phyloP scores from a whole-genome alignment of 768 basidiomycete species.

The Boletales sp. region DNA sequence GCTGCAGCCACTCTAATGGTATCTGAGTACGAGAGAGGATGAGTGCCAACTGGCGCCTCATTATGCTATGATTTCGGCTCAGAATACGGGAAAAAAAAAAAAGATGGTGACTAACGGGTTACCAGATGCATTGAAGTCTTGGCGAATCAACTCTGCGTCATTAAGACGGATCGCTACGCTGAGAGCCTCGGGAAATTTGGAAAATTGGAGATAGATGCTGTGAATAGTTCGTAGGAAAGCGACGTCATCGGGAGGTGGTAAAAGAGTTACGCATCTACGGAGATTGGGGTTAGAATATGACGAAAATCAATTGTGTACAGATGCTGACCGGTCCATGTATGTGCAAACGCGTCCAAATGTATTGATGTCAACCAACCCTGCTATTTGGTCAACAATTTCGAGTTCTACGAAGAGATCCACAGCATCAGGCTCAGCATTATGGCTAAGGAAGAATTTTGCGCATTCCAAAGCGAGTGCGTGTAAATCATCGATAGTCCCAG shows the following conservation, averaged over 20 bases:
- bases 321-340: conserved; percentile 87
- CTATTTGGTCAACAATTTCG: conserved; percentile 81
- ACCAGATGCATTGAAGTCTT: conserved; percentile 86
- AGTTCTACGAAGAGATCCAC: conserved; percentile 93
- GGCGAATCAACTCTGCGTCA: conserved; percentile 72
- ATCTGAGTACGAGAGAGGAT: conserved; percentile 90
- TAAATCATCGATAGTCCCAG: conserved; percentile 70
- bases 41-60: conserved; percentile 95
- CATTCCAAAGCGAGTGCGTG: conserved; percentile 76
- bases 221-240: conserved; percentile 88
- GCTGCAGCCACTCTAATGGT: conserved; percentile 84
- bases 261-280: conserved; percentile 76
- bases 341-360: conserved; percentile 87
- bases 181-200: conserved; percentile 89
- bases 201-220: conserved; percentile 80
- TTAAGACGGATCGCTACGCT: conserved; percentile 81
- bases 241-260: conserved; percentile 90
- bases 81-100: neutral
- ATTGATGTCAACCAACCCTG: conserved; percentile 78
- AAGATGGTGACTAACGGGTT: conserved; percentile 62
- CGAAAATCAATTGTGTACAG: neutral
- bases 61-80: conserved; percentile 46
- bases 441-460: conserved; percentile 82
- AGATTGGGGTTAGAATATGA: conserved; percentile 2
- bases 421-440: conserved; percentile 98